Evolutionary conservation across 805 yeast genomes (phyloP), one percentile per base, ranked within the genome.

Genomic region (Sugiyamaella marilandica): DNA sequence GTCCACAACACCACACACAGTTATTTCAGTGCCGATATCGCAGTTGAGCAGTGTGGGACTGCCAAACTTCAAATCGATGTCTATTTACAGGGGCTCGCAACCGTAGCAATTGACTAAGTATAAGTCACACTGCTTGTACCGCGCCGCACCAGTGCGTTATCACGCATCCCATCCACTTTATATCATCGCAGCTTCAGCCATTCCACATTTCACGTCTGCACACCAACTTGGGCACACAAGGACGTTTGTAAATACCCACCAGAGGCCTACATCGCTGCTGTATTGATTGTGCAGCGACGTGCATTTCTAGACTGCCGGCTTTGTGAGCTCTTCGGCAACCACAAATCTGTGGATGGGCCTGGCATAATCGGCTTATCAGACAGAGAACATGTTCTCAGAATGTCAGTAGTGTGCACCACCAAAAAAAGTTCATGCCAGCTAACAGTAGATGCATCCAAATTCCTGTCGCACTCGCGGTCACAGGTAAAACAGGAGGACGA

Each of bases 401-500:
- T 61, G 63, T 59, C 56, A 16, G 24, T 7, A 11, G 19, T 2
- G 16, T 5, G 5, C 18, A 34, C 39, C 14, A 4, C 5, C 5
- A 34, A 16, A 34, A n/a, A 3, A 16, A 34, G 14, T 3, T 3
- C 14, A 10, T 10, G 16, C 21, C 29, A 14, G 14, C 55, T 48
- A 45, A 45, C 47, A 46, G 19, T 7, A 63, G 68, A 70, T 59
- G 70, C 73, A 11, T 69, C 73, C 14, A 62, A 65, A 57, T 64
- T 69, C 45, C 63, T 70, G 47, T 58, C 70, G 13, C 65, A 65
- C 51, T 66, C 71, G 29, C 66, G 60, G 59, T 56, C 63, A 39
- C 62, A 66, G 39, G 62, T 65, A 52, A 63, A 19, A 8, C 50
- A n/a, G 39, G 37, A 32, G 18, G 9, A 48, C 13, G 43, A 47